These are phyloP conservation scores for Drechslerella dactyloides DNA, from an alignment of 2,329 filamentous ascomycete species.

Conservation along the genomic window DNA sequence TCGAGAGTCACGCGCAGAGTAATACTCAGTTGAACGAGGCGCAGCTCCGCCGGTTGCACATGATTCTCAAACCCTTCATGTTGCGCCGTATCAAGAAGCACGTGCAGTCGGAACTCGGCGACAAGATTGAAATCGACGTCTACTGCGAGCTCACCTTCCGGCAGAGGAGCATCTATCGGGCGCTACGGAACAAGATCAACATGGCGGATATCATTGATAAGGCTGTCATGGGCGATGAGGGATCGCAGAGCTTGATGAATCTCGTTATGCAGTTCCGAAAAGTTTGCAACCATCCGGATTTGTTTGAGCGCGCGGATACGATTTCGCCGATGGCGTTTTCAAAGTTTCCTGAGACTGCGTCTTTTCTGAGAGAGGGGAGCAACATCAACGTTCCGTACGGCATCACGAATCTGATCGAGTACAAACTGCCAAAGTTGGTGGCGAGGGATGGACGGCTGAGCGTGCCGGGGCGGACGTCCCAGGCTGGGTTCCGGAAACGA, in stretches of 20 bases:
- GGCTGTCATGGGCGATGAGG: slow-evolving; percentile 88
- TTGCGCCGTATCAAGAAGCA: slow-evolving; percentile 99
- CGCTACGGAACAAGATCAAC: slow-evolving; percentile 93
- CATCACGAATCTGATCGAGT: slow-evolving; percentile 83
- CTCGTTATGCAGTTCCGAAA: slow-evolving; percentile 99
- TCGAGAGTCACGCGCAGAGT: slow-evolving; percentile 96
- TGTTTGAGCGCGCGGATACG: slow-evolving; percentile 94
- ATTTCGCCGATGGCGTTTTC: slow-evolving; percentile 81
- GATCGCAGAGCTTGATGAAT: slow-evolving; percentile 97
- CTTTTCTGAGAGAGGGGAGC: slow-evolving; percentile 86
- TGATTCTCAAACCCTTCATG: slow-evolving; percentile 99
- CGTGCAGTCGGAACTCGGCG: slow-evolving; percentile 96
- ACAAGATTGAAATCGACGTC: slow-evolving; percentile 96
- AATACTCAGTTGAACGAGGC: slow-evolving; percentile 99
- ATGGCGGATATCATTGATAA: slow-evolving; percentile 99
- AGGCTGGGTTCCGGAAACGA: slow-evolving; percentile 79
- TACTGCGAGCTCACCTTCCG: slow-evolving; percentile 97
- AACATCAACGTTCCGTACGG: slow-evolving; percentile 85
- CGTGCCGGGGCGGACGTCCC: slow-evolving; percentile 75
- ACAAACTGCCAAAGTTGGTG: slow-evolving; percentile 79
- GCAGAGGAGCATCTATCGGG: slow-evolving; percentile 90
- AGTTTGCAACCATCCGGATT: slow-evolving; percentile 96
- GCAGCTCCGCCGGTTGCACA: slow-evolving; percentile 92
- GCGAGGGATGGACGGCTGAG: slow-evolving; percentile 80
- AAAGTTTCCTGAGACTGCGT: slow-evolving; percentile 93